Evolutionary conservation across 108 stramenopile genomes (phyloP).

Genomic region (Nitzschia sp.): DNA sequence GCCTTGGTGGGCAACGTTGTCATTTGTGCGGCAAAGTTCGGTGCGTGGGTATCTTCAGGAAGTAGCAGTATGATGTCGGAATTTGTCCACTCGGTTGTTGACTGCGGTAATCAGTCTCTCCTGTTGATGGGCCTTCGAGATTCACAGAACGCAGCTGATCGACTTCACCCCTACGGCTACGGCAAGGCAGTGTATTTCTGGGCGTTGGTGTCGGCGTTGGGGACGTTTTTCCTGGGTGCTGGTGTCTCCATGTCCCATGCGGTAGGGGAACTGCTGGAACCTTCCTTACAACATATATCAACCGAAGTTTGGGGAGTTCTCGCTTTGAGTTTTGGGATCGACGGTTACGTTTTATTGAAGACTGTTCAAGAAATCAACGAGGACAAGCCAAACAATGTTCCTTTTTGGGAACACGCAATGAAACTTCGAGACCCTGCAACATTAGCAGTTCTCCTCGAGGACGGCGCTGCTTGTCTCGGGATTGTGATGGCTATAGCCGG

Average conservation of each 20-base stretch:
- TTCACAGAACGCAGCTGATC: conserved; percentile 77
- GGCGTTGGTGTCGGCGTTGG: conserved; percentile 91
- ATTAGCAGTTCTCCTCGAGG: conserved; percentile 94
- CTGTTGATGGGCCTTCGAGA: conserved; percentile 85
- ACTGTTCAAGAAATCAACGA: conserved; percentile 66
- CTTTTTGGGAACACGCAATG: conserved; percentile 64
- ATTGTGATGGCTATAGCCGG: conserved; percentile 93
- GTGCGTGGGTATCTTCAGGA: conserved; percentile 86
- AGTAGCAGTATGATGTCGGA: conserved; percentile 94
- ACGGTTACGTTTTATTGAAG: conserved; percentile 87
- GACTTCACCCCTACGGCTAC: conserved; percentile 85
- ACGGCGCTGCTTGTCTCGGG: conserved; percentile 95
- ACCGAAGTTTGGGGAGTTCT: conserved; percentile 90
- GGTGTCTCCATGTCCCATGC: conserved; percentile 92
- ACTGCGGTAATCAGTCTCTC: conserved; percentile 93
- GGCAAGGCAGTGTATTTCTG: conserved; percentile 87
- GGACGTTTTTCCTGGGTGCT: conserved; percentile 94
- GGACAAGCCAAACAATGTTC: conserved; percentile 48
- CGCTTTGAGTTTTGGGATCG: conserved; percentile 77
- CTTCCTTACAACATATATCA: conserved; percentile 63
- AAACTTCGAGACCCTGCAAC: conserved; percentile 94
- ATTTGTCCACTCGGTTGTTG: conserved; percentile 92
- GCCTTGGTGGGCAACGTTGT: conserved; percentile 91
- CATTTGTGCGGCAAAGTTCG: conserved; percentile 87
- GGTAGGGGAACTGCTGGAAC: conserved; percentile 65